phyloP scores from a whole-genome alignment of 345 rosid genomes.

The Iberis pinnata region DNA sequence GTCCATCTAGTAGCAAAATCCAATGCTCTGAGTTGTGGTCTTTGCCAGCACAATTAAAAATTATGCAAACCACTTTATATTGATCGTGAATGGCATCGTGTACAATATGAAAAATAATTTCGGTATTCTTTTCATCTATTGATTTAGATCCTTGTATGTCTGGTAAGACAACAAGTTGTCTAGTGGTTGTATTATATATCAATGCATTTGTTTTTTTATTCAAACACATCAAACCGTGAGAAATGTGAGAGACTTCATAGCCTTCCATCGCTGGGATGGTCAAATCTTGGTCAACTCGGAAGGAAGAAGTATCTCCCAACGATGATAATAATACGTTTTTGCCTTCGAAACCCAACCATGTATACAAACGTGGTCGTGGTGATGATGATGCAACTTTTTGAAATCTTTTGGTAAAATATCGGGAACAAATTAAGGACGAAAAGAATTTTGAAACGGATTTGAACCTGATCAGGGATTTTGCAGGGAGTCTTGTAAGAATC shows the following conservation, averaged over 20 bases:
- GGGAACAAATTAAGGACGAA: neutral
- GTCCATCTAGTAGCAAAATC: neutral
- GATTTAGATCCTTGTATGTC: constrained; percentile 1
- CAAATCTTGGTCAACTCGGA: neutral
- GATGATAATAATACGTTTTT: neutral
- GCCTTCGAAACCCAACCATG: neutral
- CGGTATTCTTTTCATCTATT: neutral
- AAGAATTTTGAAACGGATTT: neutral
- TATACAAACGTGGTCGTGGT: neutral
- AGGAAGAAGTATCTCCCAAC: too few relatives aligned
- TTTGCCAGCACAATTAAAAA: too few relatives aligned
- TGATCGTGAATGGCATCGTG: neutral
- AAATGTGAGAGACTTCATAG: neutral
- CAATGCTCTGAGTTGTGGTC: constrained; percentile 7
- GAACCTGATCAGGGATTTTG: neutral
- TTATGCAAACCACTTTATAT: constrained; percentile 17
- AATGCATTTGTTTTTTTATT: neutral
- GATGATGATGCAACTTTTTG: neutral
- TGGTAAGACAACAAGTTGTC: constrained; percentile 7
- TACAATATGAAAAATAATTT: neutral
- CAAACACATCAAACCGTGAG: constrained; percentile 9
- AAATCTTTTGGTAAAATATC: neutral
- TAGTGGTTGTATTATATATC: constrained; percentile 13
- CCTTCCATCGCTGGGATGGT: neutral
- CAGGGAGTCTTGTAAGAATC: too few relatives aligned